phyloP scores from a whole-genome alignment of 345 rosid genomes.

The Salix udensis region DNA sequence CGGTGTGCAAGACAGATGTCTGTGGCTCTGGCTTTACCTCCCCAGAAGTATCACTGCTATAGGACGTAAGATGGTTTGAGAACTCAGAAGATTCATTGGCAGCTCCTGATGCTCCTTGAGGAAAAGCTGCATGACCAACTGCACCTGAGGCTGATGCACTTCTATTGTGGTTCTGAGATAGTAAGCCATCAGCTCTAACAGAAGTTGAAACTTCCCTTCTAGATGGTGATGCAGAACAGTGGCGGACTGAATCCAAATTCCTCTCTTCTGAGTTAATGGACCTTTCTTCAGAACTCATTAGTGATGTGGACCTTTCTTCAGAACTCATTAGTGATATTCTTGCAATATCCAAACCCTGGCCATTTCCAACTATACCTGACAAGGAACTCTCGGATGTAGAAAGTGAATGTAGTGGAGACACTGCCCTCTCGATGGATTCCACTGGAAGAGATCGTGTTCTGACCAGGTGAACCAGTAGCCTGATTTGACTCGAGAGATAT shows the following conservation, averaged over 20 bases:
- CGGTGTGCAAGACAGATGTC: constrained; percentile 32
- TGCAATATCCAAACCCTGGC: constrained; percentile 42
- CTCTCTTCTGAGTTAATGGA: constrained; percentile 44
- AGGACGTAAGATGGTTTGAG: constrained; percentile 51
- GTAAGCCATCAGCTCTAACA: constrained; percentile 33
- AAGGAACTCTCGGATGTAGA: constrained; percentile 57
- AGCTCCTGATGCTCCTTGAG: constrained; percentile 47
- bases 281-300: constrained; percentile 48
- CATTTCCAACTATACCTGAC: constrained; percentile 48
- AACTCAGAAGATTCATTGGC: constrained; percentile 54
- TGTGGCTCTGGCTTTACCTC: constrained; percentile 57
- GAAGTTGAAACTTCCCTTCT: constrained; percentile 43
- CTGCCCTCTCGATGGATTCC: constrained; percentile 40
- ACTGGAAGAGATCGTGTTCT: constrained; percentile 36
- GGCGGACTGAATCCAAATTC: constrained; percentile 40
- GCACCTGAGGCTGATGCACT: constrained; percentile 55
- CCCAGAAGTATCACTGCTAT: constrained; percentile 75
- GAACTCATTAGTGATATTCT: constrained; percentile 53
- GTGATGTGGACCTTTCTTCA: constrained; percentile 58
- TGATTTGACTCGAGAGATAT: constrained; percentile 46
- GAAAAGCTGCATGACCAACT: constrained; percentile 43
- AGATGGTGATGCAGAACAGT: constrained; percentile 48
- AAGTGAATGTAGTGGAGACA: constrained; percentile 58
- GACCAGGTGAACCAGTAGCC: constrained; percentile 42
- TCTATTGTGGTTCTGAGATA: constrained; percentile 49